A percentile compares a stretch with the other conserved stretches of the same genome.
Conservation (phyloP, 2,329 filamentous ascomycete genomes). For the Neofusicoccum parvum region DNA sequence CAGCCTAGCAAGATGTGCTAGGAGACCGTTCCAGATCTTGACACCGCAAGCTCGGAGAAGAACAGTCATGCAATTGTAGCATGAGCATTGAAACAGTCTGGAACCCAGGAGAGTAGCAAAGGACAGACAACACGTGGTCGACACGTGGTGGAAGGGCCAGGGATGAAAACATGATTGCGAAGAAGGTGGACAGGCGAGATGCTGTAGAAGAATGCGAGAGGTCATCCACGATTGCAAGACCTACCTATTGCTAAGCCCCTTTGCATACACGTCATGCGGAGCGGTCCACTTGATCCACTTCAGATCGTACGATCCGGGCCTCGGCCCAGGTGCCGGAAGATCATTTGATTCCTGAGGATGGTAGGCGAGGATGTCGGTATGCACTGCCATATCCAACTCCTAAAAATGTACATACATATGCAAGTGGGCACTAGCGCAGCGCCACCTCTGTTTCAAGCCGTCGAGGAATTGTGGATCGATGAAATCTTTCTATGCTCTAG, state of each 20-base stretch:
- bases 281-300: constrained; percentile 2
- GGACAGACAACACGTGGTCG: no score
- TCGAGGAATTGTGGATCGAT: neutral
- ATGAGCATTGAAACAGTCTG: neutral
- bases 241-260: neutral
- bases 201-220: neutral
- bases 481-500: constrained; percentile 7
- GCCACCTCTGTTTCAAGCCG: neutral
- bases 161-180: neutral
- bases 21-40: no score
- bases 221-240: neutral
- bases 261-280: constrained; percentile 15
- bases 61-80: neutral
- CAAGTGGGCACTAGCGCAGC: neutral
- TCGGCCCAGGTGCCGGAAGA: constrained; percentile 4
- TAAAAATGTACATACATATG: neutral
- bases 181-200: neutral
- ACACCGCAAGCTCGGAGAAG: no score
- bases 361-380: neutral
- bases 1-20: no score
- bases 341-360: neutral
- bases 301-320: constrained; percentile 10
- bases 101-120: no score
- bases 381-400: neutral
- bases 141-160: neutral